Base-by-base conservation (phyloP, 2,329 filamentous ascomycete genomes). In the Aureobasidium namibiae region DNA sequence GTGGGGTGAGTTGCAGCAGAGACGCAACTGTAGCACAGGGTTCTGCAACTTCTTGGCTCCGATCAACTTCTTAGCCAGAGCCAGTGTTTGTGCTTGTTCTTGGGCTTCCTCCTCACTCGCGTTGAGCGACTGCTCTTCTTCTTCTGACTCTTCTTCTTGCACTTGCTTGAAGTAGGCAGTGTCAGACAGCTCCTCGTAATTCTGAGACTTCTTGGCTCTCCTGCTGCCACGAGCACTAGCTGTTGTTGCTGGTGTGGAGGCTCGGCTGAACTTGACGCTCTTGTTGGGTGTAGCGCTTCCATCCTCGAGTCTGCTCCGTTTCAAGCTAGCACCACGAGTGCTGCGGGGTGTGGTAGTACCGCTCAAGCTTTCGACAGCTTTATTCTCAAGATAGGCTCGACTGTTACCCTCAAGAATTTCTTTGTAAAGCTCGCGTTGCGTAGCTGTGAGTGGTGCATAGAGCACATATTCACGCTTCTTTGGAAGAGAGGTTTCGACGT, bases 391-490 rank as follows among this genome's bases (percentile, higher is more conserved):
- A 61, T 76, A 80, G 6, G 72, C 69, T 18, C 78, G 72, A 62
- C 77, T 79, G n/a, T 76, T 77, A 24, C 78, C 78, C 57, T 79
- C 75, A 1, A 80, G 67, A 34, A 92, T 96, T 16, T 88, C 82
- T 29, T 92, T 82, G 69, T 99, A 99, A 0, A 99, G 74, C 60
- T 96, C 92, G 2, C 91, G 90, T 69, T 99, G 94, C 65, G 94
- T 90, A 24, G 85, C 82, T 0, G 91, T 96, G 74, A 99, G 84
- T 0, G 94, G 94, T 0, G 94, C 94, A 67, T 94, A 97, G 0
- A 99, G 76, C 3, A 99, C 89, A 65, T 99, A 99, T 71, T 99
- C 94, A 29, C 94, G 84, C 76, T 99, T 99, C 74, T 92, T 95
- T 0, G 94, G 94, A n/a, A 99, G 79, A 49, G 90, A 83, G 2